Conservation (phyloP, 495 filamentous ascomycete genomes). For the Astrocystis sublimbata region DNA sequence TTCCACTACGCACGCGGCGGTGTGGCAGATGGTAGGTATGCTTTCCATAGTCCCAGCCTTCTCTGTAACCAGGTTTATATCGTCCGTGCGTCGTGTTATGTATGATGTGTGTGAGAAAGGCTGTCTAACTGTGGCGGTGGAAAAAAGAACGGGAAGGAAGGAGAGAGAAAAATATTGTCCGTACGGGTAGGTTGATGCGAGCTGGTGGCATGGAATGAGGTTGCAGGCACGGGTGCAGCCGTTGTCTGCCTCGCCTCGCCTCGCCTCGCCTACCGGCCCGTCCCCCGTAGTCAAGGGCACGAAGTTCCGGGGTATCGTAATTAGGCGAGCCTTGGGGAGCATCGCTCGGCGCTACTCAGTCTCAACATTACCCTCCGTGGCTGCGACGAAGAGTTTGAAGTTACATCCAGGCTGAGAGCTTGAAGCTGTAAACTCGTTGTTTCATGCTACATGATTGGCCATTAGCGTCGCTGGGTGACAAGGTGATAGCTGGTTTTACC, state of each 20-base stretch:
- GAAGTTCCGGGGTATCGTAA: not conserved
- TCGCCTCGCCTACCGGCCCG: too few species aligned
- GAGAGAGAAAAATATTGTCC: too few species aligned
- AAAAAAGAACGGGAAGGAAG: not conserved
- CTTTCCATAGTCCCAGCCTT: not conserved
- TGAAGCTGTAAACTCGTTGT: not conserved
- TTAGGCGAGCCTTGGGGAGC: too few species aligned
- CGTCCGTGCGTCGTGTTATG: conserved; percentile 4
- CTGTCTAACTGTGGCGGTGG: not conserved
- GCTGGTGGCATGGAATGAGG: not conserved
- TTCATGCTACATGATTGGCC: not conserved
- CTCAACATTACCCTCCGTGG: not conserved
- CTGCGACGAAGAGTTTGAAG: not conserved
- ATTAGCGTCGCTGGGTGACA: not conserved
- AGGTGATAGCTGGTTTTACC: too few species aligned
- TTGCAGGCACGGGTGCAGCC: not conserved
- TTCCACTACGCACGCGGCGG: not conserved
- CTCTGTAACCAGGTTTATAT: too few species aligned
- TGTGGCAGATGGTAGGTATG: not conserved
- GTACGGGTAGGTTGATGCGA: not conserved
- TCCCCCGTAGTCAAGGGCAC: not conserved
- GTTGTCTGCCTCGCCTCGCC: too few species aligned
- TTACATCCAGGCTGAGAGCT: not conserved
- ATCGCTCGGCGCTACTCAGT: not conserved
- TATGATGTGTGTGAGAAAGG: not conserved